These are phyloP conservation scores for Penicillium thymicola DNA, from an alignment of 2,329 filamentous ascomycete genomes.

Conservation along the genomic window DNA sequence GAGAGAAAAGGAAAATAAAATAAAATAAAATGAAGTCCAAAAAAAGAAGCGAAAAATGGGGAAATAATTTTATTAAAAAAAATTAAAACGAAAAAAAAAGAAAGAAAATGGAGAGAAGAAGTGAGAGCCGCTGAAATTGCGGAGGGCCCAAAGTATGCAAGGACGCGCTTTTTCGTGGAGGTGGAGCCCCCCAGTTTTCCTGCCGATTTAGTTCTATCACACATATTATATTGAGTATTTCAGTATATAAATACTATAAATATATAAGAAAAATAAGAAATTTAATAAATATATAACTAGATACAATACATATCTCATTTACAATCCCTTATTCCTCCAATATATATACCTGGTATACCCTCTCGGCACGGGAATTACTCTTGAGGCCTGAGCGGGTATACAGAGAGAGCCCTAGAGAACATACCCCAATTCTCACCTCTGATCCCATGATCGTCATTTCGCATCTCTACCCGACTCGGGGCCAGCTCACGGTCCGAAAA, in stretches of 20 bases:
- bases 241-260: too few relatives aligned
- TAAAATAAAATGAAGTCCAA: neutral
- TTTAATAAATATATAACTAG: neutral
- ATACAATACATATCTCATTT: neutral
- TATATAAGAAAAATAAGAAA: neutral
- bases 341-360: neutral
- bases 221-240: too few relatives aligned
- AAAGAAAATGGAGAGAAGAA: conserved; percentile 11
- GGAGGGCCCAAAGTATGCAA: conserved; percentile 25
- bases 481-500: conserved; percentile 1
- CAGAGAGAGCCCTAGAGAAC: neutral
- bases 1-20: conserved; percentile 10
- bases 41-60: neutral
- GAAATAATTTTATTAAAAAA: conserved; percentile 6
- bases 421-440: neutral
- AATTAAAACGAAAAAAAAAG: neutral
- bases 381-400: neutral
- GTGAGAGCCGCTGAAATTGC: conserved; percentile 23
- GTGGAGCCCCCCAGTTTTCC: conserved; percentile 20
- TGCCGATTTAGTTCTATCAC: conserved; percentile 4
- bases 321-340: too few relatives aligned
- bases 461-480: conserved; percentile 8
- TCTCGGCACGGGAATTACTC: neutral
- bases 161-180: conserved; percentile 23
- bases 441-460: conserved; percentile 13